These are phyloP conservation scores for Acanthochlamys bracteata DNA, from an alignment of 106 monocot genomes.

Conservation along the genomic window DNA sequence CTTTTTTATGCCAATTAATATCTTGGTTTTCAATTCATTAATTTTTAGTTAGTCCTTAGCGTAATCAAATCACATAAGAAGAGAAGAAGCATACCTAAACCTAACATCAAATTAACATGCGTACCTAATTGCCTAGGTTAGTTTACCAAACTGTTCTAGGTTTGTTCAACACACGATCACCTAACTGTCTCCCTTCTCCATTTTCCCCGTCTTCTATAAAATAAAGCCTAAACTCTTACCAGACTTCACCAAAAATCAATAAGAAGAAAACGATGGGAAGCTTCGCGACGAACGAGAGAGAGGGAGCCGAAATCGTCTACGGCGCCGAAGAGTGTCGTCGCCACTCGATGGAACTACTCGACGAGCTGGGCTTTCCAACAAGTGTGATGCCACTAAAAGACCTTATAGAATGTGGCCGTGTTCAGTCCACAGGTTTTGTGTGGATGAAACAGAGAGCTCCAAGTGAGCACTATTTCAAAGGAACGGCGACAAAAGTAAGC, in stretches of 20 bases:
- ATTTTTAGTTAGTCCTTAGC: too few species aligned
- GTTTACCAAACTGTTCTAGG: neutral
- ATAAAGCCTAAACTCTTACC: neutral
- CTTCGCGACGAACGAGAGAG: conserved; percentile 4
- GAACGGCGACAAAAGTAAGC: conserved; percentile 18
- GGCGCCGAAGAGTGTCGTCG: conserved; percentile 50
- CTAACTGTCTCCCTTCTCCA: neutral
- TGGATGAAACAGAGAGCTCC: conserved; percentile 63
- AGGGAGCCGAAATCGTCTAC: conserved; percentile 47
- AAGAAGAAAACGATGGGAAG: neutral
- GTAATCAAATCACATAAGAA: too few species aligned
- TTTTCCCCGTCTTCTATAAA: neutral
- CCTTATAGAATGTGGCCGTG: conserved; percentile 49
- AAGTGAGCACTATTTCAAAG: conserved; percentile 32
- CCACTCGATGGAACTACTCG: conserved; percentile 44
- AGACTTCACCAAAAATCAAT: neutral
- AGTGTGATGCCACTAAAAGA: conserved; percentile 19
- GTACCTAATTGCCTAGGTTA: neutral
- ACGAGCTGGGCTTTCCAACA: conserved; percentile 29
- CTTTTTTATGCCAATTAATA: too few species aligned
- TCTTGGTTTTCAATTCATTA: too few species aligned
- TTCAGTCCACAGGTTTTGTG: conserved; percentile 67
- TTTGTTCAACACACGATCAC: conserved; percentile 17
- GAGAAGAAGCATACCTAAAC: too few species aligned
- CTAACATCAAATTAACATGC: too few species aligned